A percentile compares a stretch with the other conserved stretches of the same genome.
Evolutionary conservation across 2,329 filamentous ascomycete genomes (phyloP).

Genomic region (Alternaria incomplexa): DNA sequence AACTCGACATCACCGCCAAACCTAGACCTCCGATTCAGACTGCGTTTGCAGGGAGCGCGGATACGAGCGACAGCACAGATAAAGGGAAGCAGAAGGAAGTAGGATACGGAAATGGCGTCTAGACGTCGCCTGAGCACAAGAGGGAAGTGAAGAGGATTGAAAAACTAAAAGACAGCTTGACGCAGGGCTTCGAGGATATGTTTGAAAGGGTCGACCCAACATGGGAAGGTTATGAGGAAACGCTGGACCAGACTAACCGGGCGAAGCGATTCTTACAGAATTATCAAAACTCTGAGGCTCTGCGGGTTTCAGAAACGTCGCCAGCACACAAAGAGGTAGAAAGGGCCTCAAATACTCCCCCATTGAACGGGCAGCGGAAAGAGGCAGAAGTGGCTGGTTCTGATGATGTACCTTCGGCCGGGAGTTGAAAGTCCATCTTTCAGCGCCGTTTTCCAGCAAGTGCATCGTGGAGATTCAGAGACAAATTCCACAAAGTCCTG

Average conservation of each 20-base stretch:
- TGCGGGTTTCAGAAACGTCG: background rate
- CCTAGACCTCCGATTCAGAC: conserved; percentile 46
- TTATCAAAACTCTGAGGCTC: background rate
- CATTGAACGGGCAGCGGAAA: background rate
- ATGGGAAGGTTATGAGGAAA: background rate
- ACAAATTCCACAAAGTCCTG: background rate
- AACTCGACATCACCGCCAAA: conserved; percentile 58
- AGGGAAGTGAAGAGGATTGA: background rate
- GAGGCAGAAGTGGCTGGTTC: background rate
- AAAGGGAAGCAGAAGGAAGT: conserved; percentile 30
- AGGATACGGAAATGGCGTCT: conserved; percentile 7
- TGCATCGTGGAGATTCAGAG: background rate
- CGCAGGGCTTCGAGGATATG: background rate
- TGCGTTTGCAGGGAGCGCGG: conserved; percentile 43
- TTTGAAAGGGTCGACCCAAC: background rate
- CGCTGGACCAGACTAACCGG: background rate
- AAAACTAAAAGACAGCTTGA: background rate
- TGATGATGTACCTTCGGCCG: no score
- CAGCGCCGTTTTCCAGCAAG: background rate
- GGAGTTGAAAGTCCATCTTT: background rate
- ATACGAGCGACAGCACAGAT: conserved; percentile 28
- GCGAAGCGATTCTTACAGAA: background rate
- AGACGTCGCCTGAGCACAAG: background rate
- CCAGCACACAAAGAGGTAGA: background rate
- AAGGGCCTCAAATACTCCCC: background rate